These are phyloP conservation scores for Backusella macrospora DNA, from an alignment of 192 early-diverging fungal genomes.

Conservation along the genomic window DNA sequence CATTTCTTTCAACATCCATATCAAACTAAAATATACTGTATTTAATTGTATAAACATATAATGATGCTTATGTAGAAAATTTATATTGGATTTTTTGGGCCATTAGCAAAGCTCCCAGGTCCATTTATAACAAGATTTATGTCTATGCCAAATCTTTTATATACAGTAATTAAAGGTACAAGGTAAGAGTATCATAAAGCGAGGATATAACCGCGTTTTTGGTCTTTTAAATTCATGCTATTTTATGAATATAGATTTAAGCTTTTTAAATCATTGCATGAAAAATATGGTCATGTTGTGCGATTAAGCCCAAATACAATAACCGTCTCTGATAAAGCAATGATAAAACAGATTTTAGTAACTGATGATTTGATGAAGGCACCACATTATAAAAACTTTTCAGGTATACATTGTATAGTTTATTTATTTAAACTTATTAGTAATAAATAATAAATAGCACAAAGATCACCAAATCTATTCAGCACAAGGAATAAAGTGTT, in stretches of 20 bases:
- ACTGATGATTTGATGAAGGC: constrained; percentile 31
- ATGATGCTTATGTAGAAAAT: constrained; percentile 1
- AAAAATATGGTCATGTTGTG: constrained; percentile 46
- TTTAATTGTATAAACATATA: no score
- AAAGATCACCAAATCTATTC: constrained; percentile 28
- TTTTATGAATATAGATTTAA: constrained; percentile 11
- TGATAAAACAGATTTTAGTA: constrained; percentile 39
- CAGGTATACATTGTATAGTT: background rate
- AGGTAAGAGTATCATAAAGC: background rate
- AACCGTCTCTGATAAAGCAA: constrained; percentile 45
- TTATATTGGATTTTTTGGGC: constrained; percentile 30
- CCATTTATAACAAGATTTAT: constrained; percentile 18
- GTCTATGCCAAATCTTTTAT: background rate
- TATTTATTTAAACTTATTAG: background rate
- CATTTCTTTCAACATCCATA: no score
- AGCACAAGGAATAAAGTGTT: constrained; percentile 38
- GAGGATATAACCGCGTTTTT: no score
- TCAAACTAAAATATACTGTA: no score
- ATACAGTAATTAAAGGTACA: background rate
- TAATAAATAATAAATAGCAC: constrained; percentile 7
- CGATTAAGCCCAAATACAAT: constrained; percentile 38
- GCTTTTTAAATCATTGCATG: constrained; percentile 25
- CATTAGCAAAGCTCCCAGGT: constrained; percentile 35
- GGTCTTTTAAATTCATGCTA: background rate
- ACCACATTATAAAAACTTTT: background rate